Evolutionary conservation across 441 rosid genomes (phyloP).

Genomic region (Erysimum cheiri): DNA sequence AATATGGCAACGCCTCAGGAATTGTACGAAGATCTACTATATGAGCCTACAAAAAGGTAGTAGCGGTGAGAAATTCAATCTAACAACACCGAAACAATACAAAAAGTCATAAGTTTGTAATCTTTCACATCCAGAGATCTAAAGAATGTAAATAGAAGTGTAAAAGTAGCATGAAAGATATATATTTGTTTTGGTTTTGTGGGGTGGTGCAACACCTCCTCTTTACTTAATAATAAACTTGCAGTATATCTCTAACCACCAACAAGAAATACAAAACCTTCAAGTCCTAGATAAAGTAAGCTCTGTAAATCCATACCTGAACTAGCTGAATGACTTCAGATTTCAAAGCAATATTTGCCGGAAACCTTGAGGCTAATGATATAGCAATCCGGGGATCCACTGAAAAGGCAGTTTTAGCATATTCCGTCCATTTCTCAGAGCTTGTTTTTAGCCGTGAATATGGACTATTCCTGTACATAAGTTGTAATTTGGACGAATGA

Average conservation of each 20-base stretch:
- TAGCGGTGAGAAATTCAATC: constrained; percentile 4
- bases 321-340: constrained; percentile 76
- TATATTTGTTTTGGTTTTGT: neutral
- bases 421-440: constrained; percentile 75
- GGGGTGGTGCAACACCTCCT: too few relatives aligned
- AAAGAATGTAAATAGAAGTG: too few relatives aligned
- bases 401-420: constrained; percentile 76
- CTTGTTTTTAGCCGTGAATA: constrained; percentile 62
- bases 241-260: too few relatives aligned
- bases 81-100: neutral
- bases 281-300: neutral
- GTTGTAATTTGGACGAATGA: constrained; percentile 32
- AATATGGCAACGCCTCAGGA: too few relatives aligned
- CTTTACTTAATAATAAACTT: too few relatives aligned
- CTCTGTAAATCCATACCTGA: constrained; percentile 58
- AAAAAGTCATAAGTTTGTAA: too few relatives aligned
- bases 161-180: neutral
- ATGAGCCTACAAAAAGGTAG: constrained; percentile 57
- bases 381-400: constrained; percentile 88
- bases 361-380: constrained; percentile 79
- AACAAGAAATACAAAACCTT: too few relatives aligned
- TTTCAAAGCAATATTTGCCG: constrained; percentile 64
- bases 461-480: constrained; percentile 62
- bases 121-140: too few relatives aligned
- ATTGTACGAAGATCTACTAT: constrained; percentile 39